Percentiles rank a stretch among this genome's conserved stretches.
Evolutionary conservation across 2,329 filamentous ascomycete species (phyloP).

Genomic region (Alternaria arborescens): DNA sequence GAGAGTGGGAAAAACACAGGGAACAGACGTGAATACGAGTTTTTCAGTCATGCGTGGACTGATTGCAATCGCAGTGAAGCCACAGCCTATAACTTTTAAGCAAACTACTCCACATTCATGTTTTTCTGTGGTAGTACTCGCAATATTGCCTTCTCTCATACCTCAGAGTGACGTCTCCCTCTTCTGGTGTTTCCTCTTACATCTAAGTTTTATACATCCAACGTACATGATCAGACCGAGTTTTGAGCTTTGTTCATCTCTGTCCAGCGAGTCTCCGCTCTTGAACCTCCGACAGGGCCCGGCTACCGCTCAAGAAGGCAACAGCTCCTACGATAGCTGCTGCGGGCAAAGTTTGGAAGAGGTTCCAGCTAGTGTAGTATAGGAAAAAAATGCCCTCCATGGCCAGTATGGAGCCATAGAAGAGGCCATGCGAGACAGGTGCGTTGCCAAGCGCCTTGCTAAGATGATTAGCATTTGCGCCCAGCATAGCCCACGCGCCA

Average conservation of each 20-base stretch:
- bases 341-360: constrained; percentile 87
- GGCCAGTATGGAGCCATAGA: constrained; percentile 84
- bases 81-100: background rate
- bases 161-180: background rate
- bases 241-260: constrained; percentile 52
- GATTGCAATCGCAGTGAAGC: background rate
- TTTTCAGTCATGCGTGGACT: background rate
- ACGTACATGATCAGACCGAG: background rate
- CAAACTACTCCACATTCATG: background rate
- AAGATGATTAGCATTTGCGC: constrained; percentile 83
- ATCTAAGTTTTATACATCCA: background rate
- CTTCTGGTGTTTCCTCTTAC: background rate
- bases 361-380: constrained; percentile 91
- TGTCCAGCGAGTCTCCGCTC: constrained; percentile 80
- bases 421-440: constrained; percentile 81
- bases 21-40: background rate
- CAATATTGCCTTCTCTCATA: background rate
- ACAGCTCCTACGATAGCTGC: constrained; percentile 72
- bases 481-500: constrained; percentile 77
- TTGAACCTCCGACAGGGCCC: constrained; percentile 93
- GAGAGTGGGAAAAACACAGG: background rate
- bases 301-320: constrained; percentile 85
- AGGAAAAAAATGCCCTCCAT: constrained; percentile 94
- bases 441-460: constrained; percentile 76
- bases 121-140: background rate